These are phyloP conservation scores for Curvularia spicifera DNA, from an alignment of 2,329 filamentous ascomycete species.

Conservation along the genomic window DNA sequence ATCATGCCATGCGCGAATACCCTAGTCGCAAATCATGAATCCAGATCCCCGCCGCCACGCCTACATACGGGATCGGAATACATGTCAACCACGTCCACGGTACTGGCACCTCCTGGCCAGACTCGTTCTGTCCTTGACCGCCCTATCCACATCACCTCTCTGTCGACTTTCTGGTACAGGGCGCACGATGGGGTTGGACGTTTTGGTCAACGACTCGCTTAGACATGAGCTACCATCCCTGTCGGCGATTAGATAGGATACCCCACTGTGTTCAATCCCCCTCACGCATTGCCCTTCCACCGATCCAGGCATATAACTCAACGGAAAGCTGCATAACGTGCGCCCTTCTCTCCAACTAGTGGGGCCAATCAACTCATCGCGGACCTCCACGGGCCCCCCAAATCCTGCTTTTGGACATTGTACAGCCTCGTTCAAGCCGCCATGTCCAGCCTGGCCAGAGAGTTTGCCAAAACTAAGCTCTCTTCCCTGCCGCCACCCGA, in stretches of 20 bases:
- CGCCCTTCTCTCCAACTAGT: conserved; percentile 4
- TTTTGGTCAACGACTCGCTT: conserved; percentile 14
- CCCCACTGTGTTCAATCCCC: conserved; percentile 12
- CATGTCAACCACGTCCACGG: conserved; percentile 10
- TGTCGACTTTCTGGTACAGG: conserved; percentile 3
- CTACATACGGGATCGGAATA: conserved; percentile 5
- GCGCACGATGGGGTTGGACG: conserved; percentile 3
- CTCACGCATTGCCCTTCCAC: conserved; percentile 15
- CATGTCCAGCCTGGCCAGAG: conserved; percentile 83
- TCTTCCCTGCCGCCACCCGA: conserved; percentile 64
- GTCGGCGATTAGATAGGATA: conserved; percentile 15
- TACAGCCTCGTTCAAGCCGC: conserved; percentile 16
- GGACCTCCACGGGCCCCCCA: conserved; percentile 6
- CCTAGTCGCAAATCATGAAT: conserved; percentile 21
- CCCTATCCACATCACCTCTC: conserved; percentile 5
- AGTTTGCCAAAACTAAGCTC: conserved; percentile 79
- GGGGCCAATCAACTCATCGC: conserved; percentile 17
- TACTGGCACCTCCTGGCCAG: neutral
- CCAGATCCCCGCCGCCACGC: conserved; percentile 14
- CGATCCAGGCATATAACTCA: conserved; percentile 13
- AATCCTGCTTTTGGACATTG: conserved; percentile 12
- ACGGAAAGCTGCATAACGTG: conserved; percentile 11
- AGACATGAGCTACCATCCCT: conserved; percentile 19
- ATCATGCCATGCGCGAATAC: conserved; percentile 22
- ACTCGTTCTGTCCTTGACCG: conserved; percentile 6